Evolutionary conservation across 106 monocot species (phyloP), one percentile per base, ranked within the genome.

Genomic region (Phalaenopsis equestris): DNA sequence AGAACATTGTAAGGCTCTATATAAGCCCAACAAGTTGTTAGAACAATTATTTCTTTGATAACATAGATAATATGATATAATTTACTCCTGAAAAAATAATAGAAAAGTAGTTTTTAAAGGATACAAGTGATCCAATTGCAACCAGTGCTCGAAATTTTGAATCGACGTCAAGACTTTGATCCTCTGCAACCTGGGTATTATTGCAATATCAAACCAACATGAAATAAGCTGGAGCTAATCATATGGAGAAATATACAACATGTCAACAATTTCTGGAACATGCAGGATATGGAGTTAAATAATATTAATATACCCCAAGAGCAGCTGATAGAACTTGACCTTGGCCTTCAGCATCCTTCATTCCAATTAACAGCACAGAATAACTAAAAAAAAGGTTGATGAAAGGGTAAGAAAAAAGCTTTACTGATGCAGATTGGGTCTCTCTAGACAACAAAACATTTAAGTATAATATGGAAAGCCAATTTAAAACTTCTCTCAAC

Each of bases 81-180:
- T 19, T 74, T 74, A 45, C 18, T 8, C 72, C 15, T 47, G 16
- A 39, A 72, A 37, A 73, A 6, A 72, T 24, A 43, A 12, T 30
- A 48, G 21, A 56, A 64, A 67, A 77, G 18, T 14, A 79, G 61
- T 7, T 83, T 47, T 42, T 24, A 64, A 89, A 93, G 91, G 98
- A 99, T 99, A 99, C 98, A 75, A 99, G 94, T 86, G 98, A 91
- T 76, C 94, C 98, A 86, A 99, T 56, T 5, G 98, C 91, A 77
- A 95, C 98, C 45, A 99, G 90, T 5, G 88, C 90, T 58, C 94
- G 85, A 41, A 85, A 99, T 90, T 82, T 92, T 76, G 92, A 85
- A 86, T 92, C 98, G 41, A 56, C 82, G 81, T 93, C 94, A 80
- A 92, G 91, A 73, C 80, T 88, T 58, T 46, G 83, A 82, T 99